Conservation (phyloP, 805 yeast genomes). For the Saccharomycopsis sp. region DNA sequence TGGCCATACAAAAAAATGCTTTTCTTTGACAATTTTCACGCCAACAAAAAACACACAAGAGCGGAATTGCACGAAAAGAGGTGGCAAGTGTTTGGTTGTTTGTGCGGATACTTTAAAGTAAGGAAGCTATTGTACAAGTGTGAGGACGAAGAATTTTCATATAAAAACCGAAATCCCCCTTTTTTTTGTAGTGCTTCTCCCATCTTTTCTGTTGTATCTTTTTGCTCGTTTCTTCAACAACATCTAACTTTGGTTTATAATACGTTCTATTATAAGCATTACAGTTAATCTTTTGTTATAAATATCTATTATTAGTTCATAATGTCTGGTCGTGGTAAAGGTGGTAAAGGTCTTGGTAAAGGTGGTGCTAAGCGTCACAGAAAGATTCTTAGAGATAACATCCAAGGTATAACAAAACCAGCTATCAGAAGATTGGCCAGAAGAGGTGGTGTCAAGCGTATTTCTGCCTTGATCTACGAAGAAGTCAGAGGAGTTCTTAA, state of each 20-base stretch:
- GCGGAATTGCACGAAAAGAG: background rate
- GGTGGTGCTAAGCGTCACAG: constrained; percentile 75
- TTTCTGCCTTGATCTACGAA: constrained; percentile 64
- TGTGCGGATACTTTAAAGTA: background rate
- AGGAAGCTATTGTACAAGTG: background rate
- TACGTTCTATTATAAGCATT: background rate
- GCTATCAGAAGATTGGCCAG: constrained; percentile 73
- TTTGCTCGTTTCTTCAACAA: background rate
- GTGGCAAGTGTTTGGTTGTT: background rate
- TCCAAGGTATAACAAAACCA: constrained; percentile 69
- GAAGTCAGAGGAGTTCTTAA: constrained; percentile 66
- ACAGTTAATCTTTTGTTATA: background rate
- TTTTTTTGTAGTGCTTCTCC: background rate
- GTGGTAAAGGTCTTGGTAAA: constrained; percentile 69
- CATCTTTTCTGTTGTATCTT: background rate
- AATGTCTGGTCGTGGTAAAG: constrained; percentile 72
- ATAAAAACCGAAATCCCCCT: background rate
- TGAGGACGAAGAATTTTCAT: background rate
- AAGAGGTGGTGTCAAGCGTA: constrained; percentile 78
- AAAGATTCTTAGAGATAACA: constrained; percentile 69
- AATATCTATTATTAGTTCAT: constrained; percentile 21
- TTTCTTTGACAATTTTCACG: background rate
- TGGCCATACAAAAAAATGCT: background rate
- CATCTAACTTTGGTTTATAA: background rate
- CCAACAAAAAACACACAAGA: background rate